Conservation (phyloP, 352 stramenopile species). For the Phytophthora europaea region DNA sequence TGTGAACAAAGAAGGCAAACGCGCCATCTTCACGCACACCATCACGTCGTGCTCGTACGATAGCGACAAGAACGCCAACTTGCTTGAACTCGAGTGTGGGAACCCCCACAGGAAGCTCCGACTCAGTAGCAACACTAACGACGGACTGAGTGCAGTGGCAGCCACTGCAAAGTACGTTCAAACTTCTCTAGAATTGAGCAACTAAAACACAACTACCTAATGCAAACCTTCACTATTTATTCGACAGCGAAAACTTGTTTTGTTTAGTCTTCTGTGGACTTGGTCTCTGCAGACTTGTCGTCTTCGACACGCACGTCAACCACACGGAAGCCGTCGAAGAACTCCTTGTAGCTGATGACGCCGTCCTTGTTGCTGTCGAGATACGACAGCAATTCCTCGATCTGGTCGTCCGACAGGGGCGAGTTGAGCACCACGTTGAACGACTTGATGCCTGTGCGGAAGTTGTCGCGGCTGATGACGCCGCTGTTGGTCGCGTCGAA, state of each 20-base stretch:
- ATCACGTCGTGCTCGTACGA: slow-evolving; percentile 40
- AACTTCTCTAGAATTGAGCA: slow-evolving; percentile 19
- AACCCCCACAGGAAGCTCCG: slow-evolving; percentile 26
- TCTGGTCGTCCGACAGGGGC: slow-evolving; percentile 92
- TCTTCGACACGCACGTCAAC: slow-evolving; percentile 80
- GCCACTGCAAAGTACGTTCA: slow-evolving; percentile 32
- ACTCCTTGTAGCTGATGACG: slow-evolving; percentile 95
- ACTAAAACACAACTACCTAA: slow-evolving; percentile 2
- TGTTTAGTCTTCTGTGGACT: slow-evolving; percentile 16
- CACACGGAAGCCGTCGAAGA: slow-evolving; percentile 93
- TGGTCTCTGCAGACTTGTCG: slow-evolving; percentile 32
- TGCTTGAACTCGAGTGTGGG: slow-evolving; percentile 32
- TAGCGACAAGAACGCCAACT: slow-evolving; percentile 8
- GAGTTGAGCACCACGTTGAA: slow-evolving; percentile 93
- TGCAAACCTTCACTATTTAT: slow-evolving; percentile 34
- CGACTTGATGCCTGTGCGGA: slow-evolving; percentile 84
- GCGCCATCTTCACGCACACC: slow-evolving; percentile 37
- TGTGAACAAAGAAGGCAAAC: slow-evolving; percentile 61
- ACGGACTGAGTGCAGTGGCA: slow-evolving; percentile 13
- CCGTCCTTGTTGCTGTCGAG: slow-evolving; percentile 93
- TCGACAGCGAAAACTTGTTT: not conserved
- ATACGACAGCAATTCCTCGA: slow-evolving; percentile 89
- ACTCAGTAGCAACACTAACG: slow-evolving; percentile 22
- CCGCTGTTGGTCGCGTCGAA: slow-evolving; percentile 91
- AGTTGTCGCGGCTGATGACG: slow-evolving; percentile 87